Conservation (phyloP, 2,329 filamentous ascomycete species). For the Periconia sp. region DNA sequence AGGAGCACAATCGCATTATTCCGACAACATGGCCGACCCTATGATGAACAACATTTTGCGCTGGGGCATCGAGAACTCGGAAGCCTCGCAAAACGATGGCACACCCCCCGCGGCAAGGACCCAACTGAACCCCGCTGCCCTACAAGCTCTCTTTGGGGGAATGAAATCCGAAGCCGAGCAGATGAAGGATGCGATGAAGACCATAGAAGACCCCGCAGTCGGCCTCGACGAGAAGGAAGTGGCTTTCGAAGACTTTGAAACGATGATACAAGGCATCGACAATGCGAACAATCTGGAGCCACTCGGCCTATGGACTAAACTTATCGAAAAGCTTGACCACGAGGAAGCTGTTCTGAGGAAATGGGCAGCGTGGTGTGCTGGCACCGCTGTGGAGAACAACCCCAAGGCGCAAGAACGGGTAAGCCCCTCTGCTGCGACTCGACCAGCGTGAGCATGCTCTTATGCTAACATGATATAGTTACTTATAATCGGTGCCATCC, state of each 20-base stretch:
- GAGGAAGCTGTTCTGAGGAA: conserved; percentile 72
- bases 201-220: conserved; percentile 53
- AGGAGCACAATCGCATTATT: not conserved
- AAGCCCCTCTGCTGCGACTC: conserved; percentile 20
- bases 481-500: conserved; percentile 65
- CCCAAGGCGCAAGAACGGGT: conserved; percentile 76
- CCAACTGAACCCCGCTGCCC: conserved; percentile 66
- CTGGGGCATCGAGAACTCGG: conserved; percentile 72
- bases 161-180: conserved; percentile 76
- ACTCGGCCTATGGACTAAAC: conserved; percentile 77
- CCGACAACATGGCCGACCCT: conserved; percentile 55
- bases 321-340: conserved; percentile 70
- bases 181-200: conserved; percentile 82
- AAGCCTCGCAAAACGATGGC: conserved; percentile 40
- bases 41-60: conserved; percentile 76
- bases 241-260: conserved; percentile 34
- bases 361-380: conserved; percentile 92
- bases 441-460: not conserved
- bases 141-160: conserved; percentile 77
- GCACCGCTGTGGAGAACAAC: conserved; percentile 97
- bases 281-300: conserved; percentile 92
- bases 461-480: conserved; percentile 44
- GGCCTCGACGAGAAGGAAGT: conserved; percentile 58
- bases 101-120: conserved; percentile 34
- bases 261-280: conserved; percentile 59